Evolutionary conservation across 163 green algal species (phyloP).

Genomic region (Scenedesmus sp.): DNA sequence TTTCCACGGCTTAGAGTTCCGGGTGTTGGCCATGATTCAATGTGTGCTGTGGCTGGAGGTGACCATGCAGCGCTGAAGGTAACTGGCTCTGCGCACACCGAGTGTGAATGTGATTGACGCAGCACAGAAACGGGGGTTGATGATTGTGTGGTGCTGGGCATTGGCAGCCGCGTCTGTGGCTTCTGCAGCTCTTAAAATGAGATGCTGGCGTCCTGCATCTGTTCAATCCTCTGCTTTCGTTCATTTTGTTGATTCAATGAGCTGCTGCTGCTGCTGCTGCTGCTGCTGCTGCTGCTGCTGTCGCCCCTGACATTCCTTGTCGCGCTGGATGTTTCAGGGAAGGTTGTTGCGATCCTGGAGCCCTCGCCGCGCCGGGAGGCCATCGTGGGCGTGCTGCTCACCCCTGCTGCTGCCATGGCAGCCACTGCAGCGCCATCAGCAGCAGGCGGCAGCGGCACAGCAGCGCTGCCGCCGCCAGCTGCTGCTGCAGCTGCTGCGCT

Average conservation of each 20-base stretch:
- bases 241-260: too few species aligned
- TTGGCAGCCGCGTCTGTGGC: too few species aligned
- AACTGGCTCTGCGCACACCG: too few species aligned
- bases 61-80: too few species aligned
- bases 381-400: conserved; percentile 79
- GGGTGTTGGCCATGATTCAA: neutral
- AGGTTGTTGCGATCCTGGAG: conserved; percentile 77
- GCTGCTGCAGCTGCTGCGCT: conserved; percentile 21
- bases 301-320: neutral
- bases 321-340: conserved; percentile 5
- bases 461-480: neutral
- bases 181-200: too few species aligned
- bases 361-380: conserved; percentile 64
- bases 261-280: neutral
- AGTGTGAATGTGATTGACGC: too few species aligned
- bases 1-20: neutral
- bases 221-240: too few species aligned
- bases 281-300: neutral
- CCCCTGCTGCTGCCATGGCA: conserved; percentile 33
- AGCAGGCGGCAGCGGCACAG: neutral
- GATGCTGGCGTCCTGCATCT: neutral
- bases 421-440: conserved; percentile 8
- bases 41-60: neutral
- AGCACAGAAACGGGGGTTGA: too few species aligned
- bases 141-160: too few species aligned